Conservation (phyloP, 1,284 basidiomycete genomes). For the Schizophyllum amplum region DNA sequence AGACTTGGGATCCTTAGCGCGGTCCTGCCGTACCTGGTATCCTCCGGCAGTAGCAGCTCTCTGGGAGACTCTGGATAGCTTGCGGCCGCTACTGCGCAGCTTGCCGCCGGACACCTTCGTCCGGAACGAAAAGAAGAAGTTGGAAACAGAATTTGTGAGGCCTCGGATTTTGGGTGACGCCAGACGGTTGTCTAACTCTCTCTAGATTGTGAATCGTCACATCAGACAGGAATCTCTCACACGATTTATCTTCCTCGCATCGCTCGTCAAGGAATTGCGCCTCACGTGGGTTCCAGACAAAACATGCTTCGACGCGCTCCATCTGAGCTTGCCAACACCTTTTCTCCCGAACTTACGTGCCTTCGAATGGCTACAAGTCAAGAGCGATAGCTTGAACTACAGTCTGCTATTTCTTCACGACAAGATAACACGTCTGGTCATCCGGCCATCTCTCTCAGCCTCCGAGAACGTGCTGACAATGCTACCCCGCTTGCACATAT, state of each 20-base stretch:
- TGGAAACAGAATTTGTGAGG: too few species aligned
- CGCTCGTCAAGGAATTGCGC: background rate
- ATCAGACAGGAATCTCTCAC: background rate
- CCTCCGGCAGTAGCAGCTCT: background rate
- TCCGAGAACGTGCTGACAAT: too few species aligned
- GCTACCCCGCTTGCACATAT: too few species aligned
- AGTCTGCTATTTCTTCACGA: background rate
- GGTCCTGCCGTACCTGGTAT: background rate
- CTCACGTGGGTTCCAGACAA: background rate
- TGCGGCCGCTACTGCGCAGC: too few species aligned
- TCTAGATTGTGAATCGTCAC: background rate
- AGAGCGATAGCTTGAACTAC: background rate
- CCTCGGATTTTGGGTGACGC: too few species aligned
- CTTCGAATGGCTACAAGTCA: background rate
- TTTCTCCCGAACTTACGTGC: background rate
- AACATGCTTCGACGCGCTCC: background rate
- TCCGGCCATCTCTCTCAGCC: too few species aligned
- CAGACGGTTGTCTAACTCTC: background rate
- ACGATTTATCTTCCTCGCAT: background rate
- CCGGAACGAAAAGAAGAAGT: too few species aligned
- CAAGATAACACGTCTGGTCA: too few species aligned
- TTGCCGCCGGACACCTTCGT: too few species aligned
- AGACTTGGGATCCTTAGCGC: background rate
- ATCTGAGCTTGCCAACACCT: background rate
- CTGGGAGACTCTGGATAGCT: background rate